A percentile compares a stretch with the other conserved stretches of the same genome.
Evolutionary conservation across 768 basidiomycete genomes (phyloP).

Genomic region (Symmetrospora coprosmae): DNA sequence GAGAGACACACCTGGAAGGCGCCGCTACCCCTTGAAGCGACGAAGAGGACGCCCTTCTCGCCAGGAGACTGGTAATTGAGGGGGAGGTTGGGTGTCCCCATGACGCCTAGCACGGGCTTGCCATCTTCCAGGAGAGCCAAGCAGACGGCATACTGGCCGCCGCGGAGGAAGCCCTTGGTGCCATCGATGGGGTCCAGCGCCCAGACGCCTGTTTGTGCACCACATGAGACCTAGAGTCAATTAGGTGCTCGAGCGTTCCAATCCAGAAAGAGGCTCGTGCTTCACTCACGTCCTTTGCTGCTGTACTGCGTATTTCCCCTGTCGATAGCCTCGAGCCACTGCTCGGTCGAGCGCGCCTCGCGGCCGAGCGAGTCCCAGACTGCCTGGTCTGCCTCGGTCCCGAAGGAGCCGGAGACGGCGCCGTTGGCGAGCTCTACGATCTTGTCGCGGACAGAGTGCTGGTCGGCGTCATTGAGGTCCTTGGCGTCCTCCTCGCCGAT

Average conservation of each 20-base stretch:
- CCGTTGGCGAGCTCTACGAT: slow-evolving; percentile 67
- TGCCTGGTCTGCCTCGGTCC: slow-evolving; percentile 44
- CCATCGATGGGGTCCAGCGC: slow-evolving; percentile 83
- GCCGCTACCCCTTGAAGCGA: slow-evolving; percentile 74
- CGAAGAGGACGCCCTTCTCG: slow-evolving; percentile 64
- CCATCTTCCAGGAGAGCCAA: slow-evolving; percentile 67
- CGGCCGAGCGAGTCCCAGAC: slow-evolving; percentile 59
- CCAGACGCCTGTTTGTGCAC: slow-evolving; percentile 52
- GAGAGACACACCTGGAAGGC: slow-evolving; percentile 49
- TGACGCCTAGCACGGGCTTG: slow-evolving; percentile 63
- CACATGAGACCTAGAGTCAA: neutral
- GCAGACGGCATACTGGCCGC: slow-evolving; percentile 86
- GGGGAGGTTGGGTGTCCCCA: slow-evolving; percentile 85
- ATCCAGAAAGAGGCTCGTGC: neutral
- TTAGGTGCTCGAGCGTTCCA: neutral
- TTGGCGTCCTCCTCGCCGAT: slow-evolving; percentile 89
- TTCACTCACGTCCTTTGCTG: slow-evolving; percentile 51
- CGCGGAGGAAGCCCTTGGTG: slow-evolving; percentile 81
- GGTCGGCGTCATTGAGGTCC: slow-evolving; percentile 48
- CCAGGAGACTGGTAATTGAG: slow-evolving; percentile 45
- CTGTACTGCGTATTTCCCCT: slow-evolving; percentile 64
- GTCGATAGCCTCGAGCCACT: slow-evolving; percentile 64
- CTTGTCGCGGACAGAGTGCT: slow-evolving; percentile 46
- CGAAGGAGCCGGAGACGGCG: slow-evolving; percentile 37
- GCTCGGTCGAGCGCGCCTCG: slow-evolving; percentile 9